These are phyloP conservation scores for Trichaptum fuscoviolaceum DNA, from an alignment of 768 basidiomycete species.

Conservation along the genomic window DNA sequence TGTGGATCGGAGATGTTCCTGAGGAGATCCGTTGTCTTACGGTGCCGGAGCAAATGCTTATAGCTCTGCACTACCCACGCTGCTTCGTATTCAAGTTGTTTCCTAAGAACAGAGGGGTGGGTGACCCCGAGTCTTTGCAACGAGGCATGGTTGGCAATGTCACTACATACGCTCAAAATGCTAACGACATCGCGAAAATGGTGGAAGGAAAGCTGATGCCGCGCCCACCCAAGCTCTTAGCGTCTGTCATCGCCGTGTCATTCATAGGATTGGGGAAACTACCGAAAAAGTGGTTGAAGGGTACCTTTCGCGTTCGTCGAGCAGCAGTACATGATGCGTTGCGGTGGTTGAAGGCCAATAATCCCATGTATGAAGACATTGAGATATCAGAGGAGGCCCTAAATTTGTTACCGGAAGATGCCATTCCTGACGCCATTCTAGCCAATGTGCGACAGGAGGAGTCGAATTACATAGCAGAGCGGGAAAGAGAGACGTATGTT, in stretches of 20 bases:
- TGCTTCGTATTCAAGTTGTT: slow-evolving; percentile 32
- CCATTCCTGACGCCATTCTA: slow-evolving; percentile 27
- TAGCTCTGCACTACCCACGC: slow-evolving; percentile 26
- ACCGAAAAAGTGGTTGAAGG: slow-evolving; percentile 23
- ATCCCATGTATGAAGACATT: slow-evolving; percentile 25
- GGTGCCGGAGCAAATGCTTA: slow-evolving; percentile 32
- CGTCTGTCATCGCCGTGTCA: slow-evolving; percentile 28
- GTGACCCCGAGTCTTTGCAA: slow-evolving; percentile 16
- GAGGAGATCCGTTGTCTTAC: slow-evolving; percentile 24
- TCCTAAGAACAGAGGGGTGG: slow-evolving; percentile 21
- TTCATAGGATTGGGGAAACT: slow-evolving; percentile 28
- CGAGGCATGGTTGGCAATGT: slow-evolving; percentile 32
- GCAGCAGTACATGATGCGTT: slow-evolving; percentile 25
- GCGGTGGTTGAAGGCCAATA: slow-evolving; percentile 31
- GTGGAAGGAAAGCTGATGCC: slow-evolving; percentile 32
- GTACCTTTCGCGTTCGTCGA: slow-evolving; percentile 30
- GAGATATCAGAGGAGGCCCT: slow-evolving; percentile 19
- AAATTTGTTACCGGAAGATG: slow-evolving; percentile 24
- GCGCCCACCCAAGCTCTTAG: slow-evolving; percentile 20
- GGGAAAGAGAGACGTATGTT: slow-evolving; percentile 28
- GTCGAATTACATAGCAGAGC: slow-evolving; percentile 13
- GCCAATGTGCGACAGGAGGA: slow-evolving; percentile 15
- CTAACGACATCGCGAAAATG: slow-evolving; percentile 25
- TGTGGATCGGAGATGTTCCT: slow-evolving; percentile 35
- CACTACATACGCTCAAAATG: slow-evolving; percentile 24